Evolutionary conservation across 164 flowering plant genomes (phyloP), one percentile per base, ranked within the genome.

Genomic region (Nymphaea colorata): DNA sequence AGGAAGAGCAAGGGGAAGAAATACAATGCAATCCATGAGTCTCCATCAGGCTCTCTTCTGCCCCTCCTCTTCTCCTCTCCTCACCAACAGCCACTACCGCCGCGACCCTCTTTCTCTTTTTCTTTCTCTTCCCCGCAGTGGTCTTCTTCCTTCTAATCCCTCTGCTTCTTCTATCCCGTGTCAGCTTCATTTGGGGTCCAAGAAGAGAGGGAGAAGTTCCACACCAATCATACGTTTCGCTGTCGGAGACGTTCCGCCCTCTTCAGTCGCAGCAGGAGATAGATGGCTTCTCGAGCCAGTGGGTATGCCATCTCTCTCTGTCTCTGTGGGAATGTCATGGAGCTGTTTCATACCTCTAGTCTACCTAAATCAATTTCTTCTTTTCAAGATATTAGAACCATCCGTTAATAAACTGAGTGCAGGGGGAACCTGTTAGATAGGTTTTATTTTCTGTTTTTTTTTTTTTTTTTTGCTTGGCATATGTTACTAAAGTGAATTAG

Each of bases 201-300:
- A 66, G 44, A 68, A 60, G 64, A 65, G 59, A 15, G 70, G 43
- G 16, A 77, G 76, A 70, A 72, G 63, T 25, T 61, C 72, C 64
- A 75, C 72, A 43, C 70, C 77, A 36, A 44, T 79, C 8, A 64
- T 64, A 66, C 80, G 78, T 65, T 76, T 83, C 67, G 73, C 68
- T 53, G 59, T 16, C 73, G 62, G 36, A 25, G 36, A 25, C 36
- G 75, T 70, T 36, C 67, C 6, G 63, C 69, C 76, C 43, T 68
- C 83, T 7, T 47, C 83, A 8, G 74, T 67, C 36, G 47, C 63
- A 71, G 64, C 74, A 59, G 57, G 57, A 51, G 80, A 77, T 6
- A 82, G 76, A 79, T 89, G 96, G 93, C 78, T 87, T 79, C 89
- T 87, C 78, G 77, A 82, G 70, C 92, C 92, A 64, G 78, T 84